Conservation (phyloP, 768 basidiomycete species). For the Chalciporus pseudorubinellus region DNA sequence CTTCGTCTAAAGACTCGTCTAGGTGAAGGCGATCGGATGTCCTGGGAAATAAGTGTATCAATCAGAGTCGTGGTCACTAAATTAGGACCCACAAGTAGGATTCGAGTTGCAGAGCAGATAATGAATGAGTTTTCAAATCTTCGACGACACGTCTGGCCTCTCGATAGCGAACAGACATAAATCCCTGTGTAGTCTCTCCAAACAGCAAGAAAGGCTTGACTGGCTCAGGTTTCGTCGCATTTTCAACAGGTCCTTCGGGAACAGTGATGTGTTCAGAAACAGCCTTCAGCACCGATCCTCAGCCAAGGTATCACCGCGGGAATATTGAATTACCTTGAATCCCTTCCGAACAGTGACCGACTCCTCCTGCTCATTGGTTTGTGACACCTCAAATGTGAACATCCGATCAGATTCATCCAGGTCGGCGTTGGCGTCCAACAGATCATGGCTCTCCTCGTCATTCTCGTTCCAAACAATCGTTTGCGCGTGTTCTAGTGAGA, state of each 20-base stretch:
- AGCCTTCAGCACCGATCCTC: slow-evolving; percentile 2
- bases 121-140: background rate
- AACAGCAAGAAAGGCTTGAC: slow-evolving; percentile 32
- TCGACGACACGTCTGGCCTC: slow-evolving; percentile 11
- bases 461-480: slow-evolving; percentile 45
- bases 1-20: slow-evolving; percentile 21
- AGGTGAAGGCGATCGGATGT: slow-evolving; percentile 24
- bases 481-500: slow-evolving; percentile 47
- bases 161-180: slow-evolving; percentile 33
- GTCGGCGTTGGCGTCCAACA: slow-evolving; percentile 26
- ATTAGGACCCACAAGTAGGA: slow-evolving; percentile 16
- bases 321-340: slow-evolving; percentile 38
- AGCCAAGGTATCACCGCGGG: background rate
- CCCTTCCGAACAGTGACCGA: slow-evolving; percentile 42
- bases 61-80: background rate
- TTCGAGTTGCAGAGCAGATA: slow-evolving; percentile 14
- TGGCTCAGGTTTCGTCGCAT: slow-evolving; percentile 1
- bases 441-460: slow-evolving; percentile 13
- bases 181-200: slow-evolving; percentile 42
- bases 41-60: slow-evolving; percentile 12
- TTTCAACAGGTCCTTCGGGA: slow-evolving; percentile 9
- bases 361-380: slow-evolving; percentile 57
- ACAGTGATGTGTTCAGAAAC: slow-evolving; percentile 11
- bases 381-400: slow-evolving; percentile 52
- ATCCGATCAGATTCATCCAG: slow-evolving; percentile 47